Base-by-base conservation (phyloP, 2,329 filamentous ascomycete genomes). In the Aureobasidium sp. region DNA sequence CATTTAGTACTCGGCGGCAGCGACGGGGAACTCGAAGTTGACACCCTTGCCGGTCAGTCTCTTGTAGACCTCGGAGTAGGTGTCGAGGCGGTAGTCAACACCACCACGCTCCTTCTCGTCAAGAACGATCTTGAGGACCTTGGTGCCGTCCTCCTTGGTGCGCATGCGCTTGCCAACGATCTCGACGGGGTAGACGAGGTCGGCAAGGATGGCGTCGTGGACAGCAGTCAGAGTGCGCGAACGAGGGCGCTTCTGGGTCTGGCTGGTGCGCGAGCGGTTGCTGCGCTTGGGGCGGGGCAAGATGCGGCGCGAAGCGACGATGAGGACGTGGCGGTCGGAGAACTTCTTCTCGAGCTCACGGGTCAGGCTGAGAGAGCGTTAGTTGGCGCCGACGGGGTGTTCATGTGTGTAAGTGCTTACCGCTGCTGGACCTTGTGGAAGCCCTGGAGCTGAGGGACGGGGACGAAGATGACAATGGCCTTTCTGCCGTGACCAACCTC, bases 321-420 rank as follows among this genome's bases (percentile, higher is more conserved):
- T 91, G 80, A 99, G 85, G 80, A 99, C 94, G 82, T 99, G 94
- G 82, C 94, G 94, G 87, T 99, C 94, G 70, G 94, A 97, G 91
- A 99, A 99, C 86, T 99, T 99, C 91, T 99, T 99, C 89, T 99
- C 94, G 78, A 99, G 92, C 87, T 99, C 94, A 83, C 94, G 94
- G 81, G 94, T 99, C 78, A 99, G 88, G 78, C 93, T 97, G 67
- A 14, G 12, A 34, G 12, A 11, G 53, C 45, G 15, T 68, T 49
- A 67, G 65, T 64, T 51, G 47, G 31, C 15, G 47, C 53, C 65
- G 62, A 8, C 6, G 9, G 11, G n/a, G 4, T 2, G 45, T 15
- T 15, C 25, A 34, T 12, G 42, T 17, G 1, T 15, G 29, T 42
- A 8, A 20, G 63, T 68, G 80, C 88, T 82, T 92, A 97, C 93